Conservation (phyloP, 2,329 filamentous ascomycete genomes). For the Coniosporium uncinatum region DNA sequence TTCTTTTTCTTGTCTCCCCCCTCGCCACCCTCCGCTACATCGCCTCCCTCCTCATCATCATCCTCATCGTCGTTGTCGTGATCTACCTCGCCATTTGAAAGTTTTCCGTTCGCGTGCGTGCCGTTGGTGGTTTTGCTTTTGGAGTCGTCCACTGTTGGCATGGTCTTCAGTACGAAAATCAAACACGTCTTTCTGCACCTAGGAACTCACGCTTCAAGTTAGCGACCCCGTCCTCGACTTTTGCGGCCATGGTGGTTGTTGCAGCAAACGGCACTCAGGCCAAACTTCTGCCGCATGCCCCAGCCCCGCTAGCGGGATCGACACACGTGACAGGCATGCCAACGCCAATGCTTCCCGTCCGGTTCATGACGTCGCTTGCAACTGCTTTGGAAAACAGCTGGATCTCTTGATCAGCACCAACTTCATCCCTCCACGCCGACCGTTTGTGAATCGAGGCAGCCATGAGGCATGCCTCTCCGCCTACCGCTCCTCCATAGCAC, state of each 20-base stretch:
- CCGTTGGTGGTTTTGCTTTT: constrained; percentile 15
- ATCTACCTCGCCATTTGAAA: constrained; percentile 39
- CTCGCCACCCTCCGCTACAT: constrained; percentile 24
- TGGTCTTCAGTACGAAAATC: no score
- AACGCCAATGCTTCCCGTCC: no score
- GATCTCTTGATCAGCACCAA: no score
- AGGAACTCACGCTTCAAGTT: constrained; percentile 25
- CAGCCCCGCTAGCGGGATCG: no score
- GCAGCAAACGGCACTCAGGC: no score
- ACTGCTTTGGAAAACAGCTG: no score
- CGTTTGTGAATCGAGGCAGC: constrained; percentile 16
- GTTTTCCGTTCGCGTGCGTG: constrained; percentile 10
- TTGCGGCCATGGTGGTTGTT: constrained; percentile 24
- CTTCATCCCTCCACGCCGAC: no score
- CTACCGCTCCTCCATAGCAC: background rate
- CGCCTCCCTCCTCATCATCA: constrained; percentile 40
- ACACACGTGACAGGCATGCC: no score
- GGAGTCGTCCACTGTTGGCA: constrained; percentile 24
- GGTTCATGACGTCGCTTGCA: no score
- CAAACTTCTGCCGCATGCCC: no score
- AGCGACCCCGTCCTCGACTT: constrained; percentile 25
- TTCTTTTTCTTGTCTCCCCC: constrained; percentile 66
- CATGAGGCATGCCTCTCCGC: constrained; percentile 60
- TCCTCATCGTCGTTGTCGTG: constrained; percentile 48
- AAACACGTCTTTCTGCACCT: no score